Conservation (phyloP, 805 yeast species). For the Pichia exigua region DNA sequence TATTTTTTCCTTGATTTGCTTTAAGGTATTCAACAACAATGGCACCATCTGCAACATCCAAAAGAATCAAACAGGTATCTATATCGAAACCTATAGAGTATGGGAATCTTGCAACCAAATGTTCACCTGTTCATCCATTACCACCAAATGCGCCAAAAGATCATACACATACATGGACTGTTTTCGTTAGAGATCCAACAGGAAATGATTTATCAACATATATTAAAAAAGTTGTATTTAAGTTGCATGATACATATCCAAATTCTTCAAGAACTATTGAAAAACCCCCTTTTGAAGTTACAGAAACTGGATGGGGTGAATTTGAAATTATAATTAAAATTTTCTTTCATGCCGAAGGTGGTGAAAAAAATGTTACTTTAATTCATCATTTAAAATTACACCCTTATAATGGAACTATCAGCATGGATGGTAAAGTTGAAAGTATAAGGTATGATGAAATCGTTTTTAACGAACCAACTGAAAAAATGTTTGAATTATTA, state of each 20-base stretch:
- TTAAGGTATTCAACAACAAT: slow-evolving; percentile 8
- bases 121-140: slow-evolving; percentile 40
- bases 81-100: slow-evolving; percentile 72
- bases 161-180: slow-evolving; percentile 95
- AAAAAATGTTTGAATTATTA: slow-evolving; percentile 69
- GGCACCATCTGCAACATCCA: slow-evolving; percentile 29
- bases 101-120: slow-evolving; percentile 72
- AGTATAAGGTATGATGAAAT: slow-evolving; percentile 77
- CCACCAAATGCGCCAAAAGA: slow-evolving; percentile 67
- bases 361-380: slow-evolving; percentile 77
- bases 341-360: slow-evolving; percentile 77
- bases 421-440: slow-evolving; percentile 37
- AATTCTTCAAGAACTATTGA: slow-evolving; percentile 83
- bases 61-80: slow-evolving; percentile 42
- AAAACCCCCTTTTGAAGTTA: slow-evolving; percentile 85
- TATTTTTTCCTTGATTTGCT: background rate
- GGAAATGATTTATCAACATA: slow-evolving; percentile 74
- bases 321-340: slow-evolving; percentile 87
- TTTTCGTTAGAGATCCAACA: slow-evolving; percentile 75
- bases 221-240: slow-evolving; percentile 86
- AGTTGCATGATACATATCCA: slow-evolving; percentile 89
- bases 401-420: slow-evolving; percentile 49
- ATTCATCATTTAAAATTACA: slow-evolving; percentile 89
- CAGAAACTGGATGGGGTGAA: slow-evolving; percentile 99
- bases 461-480: slow-evolving; percentile 94